These are phyloP conservation scores for Raphanus raphanistrum DNA, from an alignment of 345 rosid genomes.

Conservation along the genomic window DNA sequence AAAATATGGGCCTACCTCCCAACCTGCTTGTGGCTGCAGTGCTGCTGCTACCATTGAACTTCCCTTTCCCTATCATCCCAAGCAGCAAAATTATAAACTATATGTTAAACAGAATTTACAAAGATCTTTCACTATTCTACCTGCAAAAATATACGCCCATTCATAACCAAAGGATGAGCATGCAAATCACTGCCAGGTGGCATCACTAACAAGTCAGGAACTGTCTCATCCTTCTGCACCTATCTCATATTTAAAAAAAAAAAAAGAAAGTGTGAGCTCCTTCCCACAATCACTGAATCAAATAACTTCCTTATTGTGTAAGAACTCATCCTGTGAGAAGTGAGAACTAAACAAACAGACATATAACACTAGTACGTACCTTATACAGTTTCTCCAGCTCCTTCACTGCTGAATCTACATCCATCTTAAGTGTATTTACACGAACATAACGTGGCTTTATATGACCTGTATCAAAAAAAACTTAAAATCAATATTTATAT, in stretches of 20 bases:
- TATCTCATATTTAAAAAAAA: slow-evolving; percentile 28
- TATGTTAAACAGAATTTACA: background rate
- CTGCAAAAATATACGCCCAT: slow-evolving; percentile 78
- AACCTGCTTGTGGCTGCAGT: background rate
- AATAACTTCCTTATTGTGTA: background rate
- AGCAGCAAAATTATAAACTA: background rate
- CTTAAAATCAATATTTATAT: too few relatives aligned
- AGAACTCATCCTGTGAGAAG: too few relatives aligned
- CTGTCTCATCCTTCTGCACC: slow-evolving; percentile 76
- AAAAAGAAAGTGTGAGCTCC: background rate
- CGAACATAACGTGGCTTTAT: slow-evolving; percentile 77
- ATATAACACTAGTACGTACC: slow-evolving; percentile 41
- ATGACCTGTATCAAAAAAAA: slow-evolving; percentile 46
- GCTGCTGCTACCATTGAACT: slow-evolving; percentile 89
- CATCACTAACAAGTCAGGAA: slow-evolving; percentile 66
- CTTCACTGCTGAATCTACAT: slow-evolving; percentile 56
- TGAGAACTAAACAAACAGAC: too few relatives aligned
- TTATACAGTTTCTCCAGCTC: slow-evolving; percentile 57
- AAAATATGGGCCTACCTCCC: background rate
- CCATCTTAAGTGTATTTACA: slow-evolving; percentile 80
- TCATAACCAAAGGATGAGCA: slow-evolving; percentile 67
- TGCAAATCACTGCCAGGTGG: slow-evolving; percentile 89
- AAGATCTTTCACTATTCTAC: slow-evolving; percentile 42
- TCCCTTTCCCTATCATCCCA: slow-evolving; percentile 71
- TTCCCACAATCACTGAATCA: background rate